phyloP scores from a whole-genome alignment of 2,329 filamentous ascomycete genomes.

The Fusarium tjaetaba region DNA sequence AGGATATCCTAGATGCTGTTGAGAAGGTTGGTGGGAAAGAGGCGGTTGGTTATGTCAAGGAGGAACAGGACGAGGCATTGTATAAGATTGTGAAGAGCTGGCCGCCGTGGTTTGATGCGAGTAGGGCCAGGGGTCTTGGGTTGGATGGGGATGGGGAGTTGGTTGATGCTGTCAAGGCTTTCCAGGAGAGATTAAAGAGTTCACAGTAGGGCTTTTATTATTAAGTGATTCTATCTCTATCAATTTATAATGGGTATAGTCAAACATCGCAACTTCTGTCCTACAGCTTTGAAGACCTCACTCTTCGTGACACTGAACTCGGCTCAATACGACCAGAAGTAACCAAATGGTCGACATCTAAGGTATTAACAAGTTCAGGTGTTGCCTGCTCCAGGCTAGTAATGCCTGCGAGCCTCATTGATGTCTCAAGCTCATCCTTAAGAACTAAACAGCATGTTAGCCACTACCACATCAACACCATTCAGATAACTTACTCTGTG shows the following conservation, averaged over 20 bases:
- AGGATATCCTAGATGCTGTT: conserved; percentile 63
- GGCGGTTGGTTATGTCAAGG: conserved; percentile 54
- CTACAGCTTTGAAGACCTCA: conserved; percentile 33
- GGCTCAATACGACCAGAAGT: conserved; percentile 27
- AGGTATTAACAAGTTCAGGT: conserved; percentile 45
- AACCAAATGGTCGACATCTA: conserved; percentile 47
- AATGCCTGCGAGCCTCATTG: conserved; percentile 45
- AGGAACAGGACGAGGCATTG: conserved; percentile 57
- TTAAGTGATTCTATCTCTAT: conserved; percentile 4
- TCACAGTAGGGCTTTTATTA: neutral
- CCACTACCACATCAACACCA: accelerated
- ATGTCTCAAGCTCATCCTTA: conserved; percentile 46
- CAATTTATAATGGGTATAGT: neutral
- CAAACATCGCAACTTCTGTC: neutral
- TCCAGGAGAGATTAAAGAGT: conserved; percentile 32
- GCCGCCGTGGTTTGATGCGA: conserved; percentile 62
- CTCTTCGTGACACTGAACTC: neutral
- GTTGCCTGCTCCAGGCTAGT: conserved; percentile 44
- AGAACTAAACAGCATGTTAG: conserved; percentile 32
- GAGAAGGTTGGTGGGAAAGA: conserved; percentile 59
- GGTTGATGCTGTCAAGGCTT: conserved; percentile 47
- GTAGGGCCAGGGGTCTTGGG: conserved; percentile 63
- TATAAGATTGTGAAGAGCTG: conserved; percentile 63
- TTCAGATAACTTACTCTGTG: conserved; percentile 58
- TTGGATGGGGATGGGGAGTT: conserved; percentile 57